Percentiles rank a stretch among this genome's conserved stretches.
These are phyloP conservation scores for Ceratocystis papillata DNA, from an alignment of 2,329 filamentous ascomycete genomes.

Conservation along the genomic window DNA sequence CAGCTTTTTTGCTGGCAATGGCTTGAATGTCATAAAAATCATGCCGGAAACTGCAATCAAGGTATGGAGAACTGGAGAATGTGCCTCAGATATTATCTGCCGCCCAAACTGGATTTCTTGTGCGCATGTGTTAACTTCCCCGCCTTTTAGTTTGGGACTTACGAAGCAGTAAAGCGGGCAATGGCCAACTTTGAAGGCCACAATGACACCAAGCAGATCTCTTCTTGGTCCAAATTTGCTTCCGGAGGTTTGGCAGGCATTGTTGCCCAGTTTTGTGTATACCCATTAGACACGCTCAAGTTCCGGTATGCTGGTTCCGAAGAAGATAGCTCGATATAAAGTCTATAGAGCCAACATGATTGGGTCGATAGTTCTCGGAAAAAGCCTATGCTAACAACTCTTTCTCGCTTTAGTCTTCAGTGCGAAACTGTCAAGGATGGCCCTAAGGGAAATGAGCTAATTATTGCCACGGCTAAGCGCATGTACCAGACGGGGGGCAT, in stretches of 20 bases:
- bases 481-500: slow-evolving; percentile 73
- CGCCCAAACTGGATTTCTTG: neutral
- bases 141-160: slow-evolving; percentile 64
- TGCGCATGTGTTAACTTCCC: neutral
- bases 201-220: slow-evolving; percentile 66
- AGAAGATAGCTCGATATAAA: neutral
- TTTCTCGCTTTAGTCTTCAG: slow-evolving; percentile 54
- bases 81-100: neutral
- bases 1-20: slow-evolving; percentile 57
- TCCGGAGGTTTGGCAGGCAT: slow-evolving; percentile 88
- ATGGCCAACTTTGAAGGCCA: slow-evolving; percentile 83
- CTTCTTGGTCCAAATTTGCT: slow-evolving; percentile 75
- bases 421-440: slow-evolving; percentile 86
- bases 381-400: neutral
- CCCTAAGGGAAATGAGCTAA: slow-evolving; percentile 68
- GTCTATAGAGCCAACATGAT: too few relatives aligned
- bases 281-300: slow-evolving; percentile 78
- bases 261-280: slow-evolving; percentile 93
- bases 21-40: slow-evolving; percentile 91
- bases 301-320: slow-evolving; percentile 38
- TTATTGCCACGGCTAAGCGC: slow-evolving; percentile 70
- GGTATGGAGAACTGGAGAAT: slow-evolving; percentile 28
- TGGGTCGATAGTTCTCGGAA: neutral
- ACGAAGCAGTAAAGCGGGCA: slow-evolving; percentile 84
- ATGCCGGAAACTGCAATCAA: slow-evolving; percentile 99